Conservation (phyloP, 2,329 filamentous ascomycete genomes). For the Calonectria multiphialidica region DNA sequence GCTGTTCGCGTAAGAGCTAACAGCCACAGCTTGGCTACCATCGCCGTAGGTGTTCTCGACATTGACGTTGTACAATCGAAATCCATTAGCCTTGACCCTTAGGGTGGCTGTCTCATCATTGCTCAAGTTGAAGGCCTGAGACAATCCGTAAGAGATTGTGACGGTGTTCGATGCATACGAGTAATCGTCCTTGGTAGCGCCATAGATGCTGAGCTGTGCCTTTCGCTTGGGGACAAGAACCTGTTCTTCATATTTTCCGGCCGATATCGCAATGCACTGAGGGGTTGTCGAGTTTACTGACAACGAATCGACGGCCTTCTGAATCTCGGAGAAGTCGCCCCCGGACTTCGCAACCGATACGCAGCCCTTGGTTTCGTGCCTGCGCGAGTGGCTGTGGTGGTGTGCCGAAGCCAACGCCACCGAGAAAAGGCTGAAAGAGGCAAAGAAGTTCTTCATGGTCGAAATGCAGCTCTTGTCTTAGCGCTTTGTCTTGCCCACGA, state of each 20-base stretch:
- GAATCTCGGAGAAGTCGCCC: constrained; percentile 53
- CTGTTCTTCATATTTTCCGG: constrained; percentile 67
- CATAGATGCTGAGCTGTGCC: constrained; percentile 67
- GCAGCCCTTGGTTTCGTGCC: constrained; percentile 57
- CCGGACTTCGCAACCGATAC: constrained; percentile 58
- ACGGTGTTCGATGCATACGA: constrained; percentile 68
- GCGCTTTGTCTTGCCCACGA: neutral
- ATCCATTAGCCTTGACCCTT: constrained; percentile 55
- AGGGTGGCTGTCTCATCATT: constrained; percentile 67
- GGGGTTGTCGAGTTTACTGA: constrained; percentile 59
- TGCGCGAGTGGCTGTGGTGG: constrained; percentile 39
- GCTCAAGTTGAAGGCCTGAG: constrained; percentile 59
- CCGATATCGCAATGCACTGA: constrained; percentile 74
- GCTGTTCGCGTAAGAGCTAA: constrained; percentile 57
- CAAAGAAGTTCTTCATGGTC: constrained; percentile 21
- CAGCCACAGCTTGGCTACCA: constrained; percentile 60
- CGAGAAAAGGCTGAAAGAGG: constrained; percentile 8
- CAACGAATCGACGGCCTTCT: constrained; percentile 69
- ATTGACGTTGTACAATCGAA: constrained; percentile 74
- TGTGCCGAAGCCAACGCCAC: constrained; percentile 27
- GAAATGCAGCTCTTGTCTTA: neutral
- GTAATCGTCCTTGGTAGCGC: constrained; percentile 64
- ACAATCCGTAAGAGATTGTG: constrained; percentile 57
- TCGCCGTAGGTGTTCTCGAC: constrained; percentile 60
- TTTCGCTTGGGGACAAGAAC: constrained; percentile 64